phyloP scores from a whole-genome alignment of 202 grass and related monocot species.

The Schoenoplectus triqueter region DNA sequence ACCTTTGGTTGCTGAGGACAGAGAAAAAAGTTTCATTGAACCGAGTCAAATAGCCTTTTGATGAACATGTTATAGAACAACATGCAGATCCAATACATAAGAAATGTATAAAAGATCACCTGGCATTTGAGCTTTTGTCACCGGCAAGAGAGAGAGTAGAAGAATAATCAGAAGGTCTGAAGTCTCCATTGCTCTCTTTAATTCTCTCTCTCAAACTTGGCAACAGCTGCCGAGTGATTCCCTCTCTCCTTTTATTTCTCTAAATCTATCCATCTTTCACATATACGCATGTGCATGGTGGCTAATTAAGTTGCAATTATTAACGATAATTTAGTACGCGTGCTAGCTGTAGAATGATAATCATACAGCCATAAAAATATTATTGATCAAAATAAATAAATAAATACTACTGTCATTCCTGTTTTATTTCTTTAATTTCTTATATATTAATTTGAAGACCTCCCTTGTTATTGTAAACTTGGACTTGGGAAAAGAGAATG shows the following conservation, averaged over 20 bases:
- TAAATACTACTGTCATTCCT: no score
- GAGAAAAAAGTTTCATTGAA: neutral
- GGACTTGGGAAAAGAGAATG: no score
- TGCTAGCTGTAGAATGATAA: no score
- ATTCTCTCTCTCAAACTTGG: slow-evolving; percentile 20
- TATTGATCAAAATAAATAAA: no score
- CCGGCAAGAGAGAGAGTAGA: neutral
- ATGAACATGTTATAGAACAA: neutral
- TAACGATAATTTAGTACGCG: neutral
- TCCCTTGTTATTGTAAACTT: no score
- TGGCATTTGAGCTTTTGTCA: slow-evolving; percentile 35
- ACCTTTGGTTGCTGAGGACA: neutral
- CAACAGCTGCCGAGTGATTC: neutral
- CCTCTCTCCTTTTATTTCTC: neutral
- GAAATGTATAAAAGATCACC: neutral
- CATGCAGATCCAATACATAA: neutral
- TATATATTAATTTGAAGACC: no score
- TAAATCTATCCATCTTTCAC: neutral
- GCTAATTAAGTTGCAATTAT: neutral
- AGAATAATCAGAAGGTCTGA: slow-evolving; percentile 23
- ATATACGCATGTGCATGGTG: neutral
- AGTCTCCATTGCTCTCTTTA: slow-evolving; percentile 10
- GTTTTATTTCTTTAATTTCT: no score
- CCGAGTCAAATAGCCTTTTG: no score
- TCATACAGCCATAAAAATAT: no score